Evolutionary conservation across 257 asterid species (phyloP), one percentile per base, ranked within the genome.

Genomic region (Scutellaria baicalensis): DNA sequence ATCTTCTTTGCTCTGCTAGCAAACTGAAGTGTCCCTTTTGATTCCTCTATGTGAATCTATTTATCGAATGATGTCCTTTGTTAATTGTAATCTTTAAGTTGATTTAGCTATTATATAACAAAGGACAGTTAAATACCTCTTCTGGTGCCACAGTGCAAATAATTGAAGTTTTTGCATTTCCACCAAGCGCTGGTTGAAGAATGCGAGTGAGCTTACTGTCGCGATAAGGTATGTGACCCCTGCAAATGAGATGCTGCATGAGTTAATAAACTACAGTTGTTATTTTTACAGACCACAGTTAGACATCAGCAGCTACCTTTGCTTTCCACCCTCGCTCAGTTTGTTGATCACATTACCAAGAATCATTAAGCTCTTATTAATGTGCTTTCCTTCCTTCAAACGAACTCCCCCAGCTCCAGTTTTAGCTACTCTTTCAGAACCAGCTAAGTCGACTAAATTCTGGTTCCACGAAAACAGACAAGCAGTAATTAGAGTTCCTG

Each of bases 371-470:
- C 99, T 94, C 90, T 89, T 94, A 86, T 94, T 91, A 49, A 94
- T 94, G 88, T 91, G 96, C 66, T 91, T 94, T 84, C 99, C 99
- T 82, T 94, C 99, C 83, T 89, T 91, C 74, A 94, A 74, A 40
- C 99, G 97, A 80, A 89, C 99, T 64, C 99, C 99, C 39, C 88
- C 99, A 70, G 97, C 97, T 76, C 97, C 96, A 49, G 97, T 93
- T 82, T 94, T 94, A 56, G 99, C 97, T 74, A 91, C 80, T 72
- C 99, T 81, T 79, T 94, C 98, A 49, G 99, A 94, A 38, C 99
- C 99, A 63, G 99, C 98, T 75, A 94, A 81, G 85, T 94, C 98
- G 58, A 94, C 99, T 67, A 94, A 80, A 73, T 91, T 94, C 99
- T 94, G 75, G 50, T 61, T 66, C 59, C 78, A 69, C 59, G 17